Base-by-base conservation (phyloP, 768 basidiomycete species). In the Macrolepiota fuliginosa region DNA sequence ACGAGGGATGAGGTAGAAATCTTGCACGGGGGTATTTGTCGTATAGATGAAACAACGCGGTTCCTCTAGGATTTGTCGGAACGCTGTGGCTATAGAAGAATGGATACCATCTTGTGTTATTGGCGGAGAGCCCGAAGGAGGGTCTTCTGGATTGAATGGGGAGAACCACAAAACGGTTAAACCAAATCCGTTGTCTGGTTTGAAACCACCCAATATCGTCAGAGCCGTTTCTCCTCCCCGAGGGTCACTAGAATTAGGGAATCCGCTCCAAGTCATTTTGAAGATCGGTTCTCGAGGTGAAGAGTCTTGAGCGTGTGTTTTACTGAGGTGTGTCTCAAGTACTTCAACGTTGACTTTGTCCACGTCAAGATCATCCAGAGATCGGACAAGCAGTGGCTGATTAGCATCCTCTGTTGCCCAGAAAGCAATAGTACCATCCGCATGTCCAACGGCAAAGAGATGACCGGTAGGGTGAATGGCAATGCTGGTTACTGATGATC, bases 241-340 rank as follows among this genome's bases (percentile, higher is more conserved):
- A 53, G 85, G 79, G 76, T 88, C 86, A 3, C 79, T 68, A 1
- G 85, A 84, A 67, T 88, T 86, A 0, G 87, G 77, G 71, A 89
- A 93, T 0, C 84, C 82, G 59, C 89, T 90, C 94, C 94, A 97
- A 0, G 89, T 78, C 4, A 96, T 77, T 70, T 91, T 94, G 80
- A 91, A 94, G 36, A 97, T 84, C 3, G 94, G 91, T 67, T 95
- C 93, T 65, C 87, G 64, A 63, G 22, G 73, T 68, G 27, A 64
- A 54, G 64, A 54, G 3, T 61, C 50, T 1, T 6, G 29, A 40
- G 45, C 4, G 17, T 67, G 64, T 11, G 66, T 63, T 7, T 66
- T 29, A n/a, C 67, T 58, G 3, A 79, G 69, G 24, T 74, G 70
- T 36, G 76, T 68, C 58, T 86, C 85, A 11, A 89, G 69, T 53